Conservation (phyloP, 306 rosid genomes). For the Alnus rubra region DNA sequence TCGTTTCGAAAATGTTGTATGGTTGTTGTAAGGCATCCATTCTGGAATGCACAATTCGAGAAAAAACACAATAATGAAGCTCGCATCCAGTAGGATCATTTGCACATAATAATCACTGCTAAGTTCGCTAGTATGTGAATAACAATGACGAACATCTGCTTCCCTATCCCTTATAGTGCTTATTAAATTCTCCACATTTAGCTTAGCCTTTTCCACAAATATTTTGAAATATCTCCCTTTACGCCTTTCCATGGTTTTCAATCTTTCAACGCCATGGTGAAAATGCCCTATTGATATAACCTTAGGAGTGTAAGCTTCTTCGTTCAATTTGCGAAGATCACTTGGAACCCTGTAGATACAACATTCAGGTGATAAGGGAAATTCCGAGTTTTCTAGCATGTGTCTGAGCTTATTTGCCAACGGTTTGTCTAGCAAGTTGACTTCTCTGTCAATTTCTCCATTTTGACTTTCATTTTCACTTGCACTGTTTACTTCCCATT, state of each 20-base stretch:
- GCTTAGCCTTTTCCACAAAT: background rate
- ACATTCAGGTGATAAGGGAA: background rate
- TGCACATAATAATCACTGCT: too few species aligned
- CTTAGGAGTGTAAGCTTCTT: background rate
- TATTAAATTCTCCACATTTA: background rate
- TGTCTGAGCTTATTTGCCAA: background rate
- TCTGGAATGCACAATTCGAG: too few species aligned
- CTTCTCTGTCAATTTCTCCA: too few species aligned
- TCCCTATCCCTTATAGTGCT: background rate
- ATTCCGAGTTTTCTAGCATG: background rate
- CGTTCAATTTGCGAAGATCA: background rate
- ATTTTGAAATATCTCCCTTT: background rate
- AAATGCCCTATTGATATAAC: slow-evolving; percentile 16
- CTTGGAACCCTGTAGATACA: background rate
- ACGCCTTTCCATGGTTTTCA: background rate
- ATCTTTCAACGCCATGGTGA: background rate
- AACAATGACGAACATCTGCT: too few species aligned
- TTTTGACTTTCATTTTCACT: background rate
- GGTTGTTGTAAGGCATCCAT: too few species aligned
- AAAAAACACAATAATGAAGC: too few species aligned
- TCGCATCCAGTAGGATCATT: too few species aligned
- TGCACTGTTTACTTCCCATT: background rate
- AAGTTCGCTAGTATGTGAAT: too few species aligned
- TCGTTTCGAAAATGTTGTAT: too few species aligned
- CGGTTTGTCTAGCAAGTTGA: too few species aligned